Conservation (phyloP, 768 basidiomycete species). For the Termitomyces sp. region DNA sequence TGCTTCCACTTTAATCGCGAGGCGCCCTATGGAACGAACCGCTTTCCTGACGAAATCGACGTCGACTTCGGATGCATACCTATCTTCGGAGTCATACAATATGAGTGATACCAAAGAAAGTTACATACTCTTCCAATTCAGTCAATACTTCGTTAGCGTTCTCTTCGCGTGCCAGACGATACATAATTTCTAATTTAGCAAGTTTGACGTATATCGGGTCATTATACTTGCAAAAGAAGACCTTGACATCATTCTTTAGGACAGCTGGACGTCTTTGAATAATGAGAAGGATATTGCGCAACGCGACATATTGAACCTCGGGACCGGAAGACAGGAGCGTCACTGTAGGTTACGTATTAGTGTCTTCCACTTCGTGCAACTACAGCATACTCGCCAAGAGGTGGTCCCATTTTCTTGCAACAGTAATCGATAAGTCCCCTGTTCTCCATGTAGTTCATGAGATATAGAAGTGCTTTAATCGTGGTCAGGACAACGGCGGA, state of each 20-base stretch:
- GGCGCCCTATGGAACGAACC: constrained; percentile 91
- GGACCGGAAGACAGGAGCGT: constrained; percentile 94
- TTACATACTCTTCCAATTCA: constrained; percentile 85
- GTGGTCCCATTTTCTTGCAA: constrained; percentile 98
- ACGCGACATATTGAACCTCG: constrained; percentile 96
- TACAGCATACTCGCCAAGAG: constrained; percentile 58
- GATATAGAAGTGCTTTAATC: constrained; percentile 89
- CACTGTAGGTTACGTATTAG: constrained; percentile 40
- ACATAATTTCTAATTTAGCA: constrained; percentile 98
- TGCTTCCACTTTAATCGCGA: constrained; percentile 94
- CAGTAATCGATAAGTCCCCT: constrained; percentile 80
- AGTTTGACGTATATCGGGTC: constrained; percentile 99
- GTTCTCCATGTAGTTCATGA: constrained; percentile 99
- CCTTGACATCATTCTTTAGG: constrained; percentile 94
- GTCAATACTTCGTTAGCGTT: constrained; percentile 91
- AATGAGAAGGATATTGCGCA: constrained; percentile 95
- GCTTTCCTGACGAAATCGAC: constrained; percentile 98
- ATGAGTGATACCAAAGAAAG: background rate
- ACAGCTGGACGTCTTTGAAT: constrained; percentile 92
- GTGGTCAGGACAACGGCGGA: constrained; percentile 99
- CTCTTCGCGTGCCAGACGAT: constrained; percentile 90
- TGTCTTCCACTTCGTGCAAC: constrained; percentile 1
- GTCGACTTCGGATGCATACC: constrained; percentile 97
- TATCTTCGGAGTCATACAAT: constrained; percentile 20
- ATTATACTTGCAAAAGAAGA: constrained; percentile 99